Evolutionary conservation across 768 basidiomycete genomes (phyloP).

Genomic region (Mrakia hoshinonis): DNA sequence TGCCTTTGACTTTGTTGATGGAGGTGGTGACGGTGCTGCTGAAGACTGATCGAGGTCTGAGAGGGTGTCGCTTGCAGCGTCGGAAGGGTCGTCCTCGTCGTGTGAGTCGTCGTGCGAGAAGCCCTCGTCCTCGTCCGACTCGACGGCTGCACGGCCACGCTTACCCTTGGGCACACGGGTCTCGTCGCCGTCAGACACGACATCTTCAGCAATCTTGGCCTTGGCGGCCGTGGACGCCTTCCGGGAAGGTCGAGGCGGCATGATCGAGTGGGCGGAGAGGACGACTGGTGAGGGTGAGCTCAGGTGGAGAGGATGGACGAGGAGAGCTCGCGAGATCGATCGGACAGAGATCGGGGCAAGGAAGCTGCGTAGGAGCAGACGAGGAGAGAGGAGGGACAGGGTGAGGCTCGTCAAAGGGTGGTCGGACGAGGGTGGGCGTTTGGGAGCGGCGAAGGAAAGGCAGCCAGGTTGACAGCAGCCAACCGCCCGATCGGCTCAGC

Average conservation of each 20-base stretch:
- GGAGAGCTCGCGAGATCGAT: background rate
- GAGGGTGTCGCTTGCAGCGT: background rate
- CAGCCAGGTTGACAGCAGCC: background rate
- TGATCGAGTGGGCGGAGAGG: background rate
- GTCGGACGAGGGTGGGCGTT: background rate
- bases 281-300: background rate
- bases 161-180: background rate
- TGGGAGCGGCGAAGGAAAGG: background rate
- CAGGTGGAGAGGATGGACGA: background rate
- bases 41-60: background rate
- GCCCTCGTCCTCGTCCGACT: background rate
- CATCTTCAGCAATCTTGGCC: background rate
- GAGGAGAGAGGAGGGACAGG: background rate
- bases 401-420: background rate
- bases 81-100: background rate
- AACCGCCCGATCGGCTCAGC: background rate
- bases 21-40: background rate
- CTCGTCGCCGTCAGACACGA: background rate
- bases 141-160: background rate
- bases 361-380: background rate
- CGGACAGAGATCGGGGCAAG: background rate
- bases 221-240: background rate
- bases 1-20: background rate
- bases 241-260: constrained; percentile 10
- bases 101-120: background rate